Evolutionary conservation across 345 rosid genomes (phyloP).

Genomic region (Populus nigra): DNA sequence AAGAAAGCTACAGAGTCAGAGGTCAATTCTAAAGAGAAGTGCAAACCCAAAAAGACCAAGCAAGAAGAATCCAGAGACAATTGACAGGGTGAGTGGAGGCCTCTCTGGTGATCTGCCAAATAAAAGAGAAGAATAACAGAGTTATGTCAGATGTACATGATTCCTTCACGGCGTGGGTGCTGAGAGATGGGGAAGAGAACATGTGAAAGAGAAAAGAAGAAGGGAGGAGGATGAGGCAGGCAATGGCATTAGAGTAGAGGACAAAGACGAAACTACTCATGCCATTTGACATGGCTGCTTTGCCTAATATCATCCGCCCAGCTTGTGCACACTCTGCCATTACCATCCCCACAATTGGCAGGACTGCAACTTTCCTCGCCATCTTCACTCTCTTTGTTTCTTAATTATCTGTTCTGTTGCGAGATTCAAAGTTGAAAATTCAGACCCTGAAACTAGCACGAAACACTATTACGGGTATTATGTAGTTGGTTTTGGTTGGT

Average conservation of each 20-base stretch:
- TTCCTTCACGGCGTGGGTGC: neutral
- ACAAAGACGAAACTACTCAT: conserved; percentile 41
- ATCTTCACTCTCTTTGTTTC: neutral
- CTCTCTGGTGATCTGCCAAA: conserved; percentile 33
- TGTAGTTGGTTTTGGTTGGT: too few relatives aligned
- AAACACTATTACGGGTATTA: too few relatives aligned
- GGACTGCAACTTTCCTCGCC: neutral
- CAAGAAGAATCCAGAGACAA: conserved; percentile 39
- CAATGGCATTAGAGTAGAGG: conserved; percentile 41
- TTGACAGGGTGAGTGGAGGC: conserved; percentile 28
- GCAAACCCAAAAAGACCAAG: conserved; percentile 46
- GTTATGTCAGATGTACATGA: neutral
- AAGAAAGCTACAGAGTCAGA: neutral
- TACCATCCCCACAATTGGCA: conserved; percentile 46
- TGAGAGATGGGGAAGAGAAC: conserved; percentile 13
- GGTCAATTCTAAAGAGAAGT: neutral
- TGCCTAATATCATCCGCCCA: conserved; percentile 27
- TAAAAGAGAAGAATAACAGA: neutral
- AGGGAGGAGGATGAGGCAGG: conserved; percentile 45
- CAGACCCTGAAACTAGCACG: neutral
- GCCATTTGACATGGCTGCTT: conserved; percentile 48
- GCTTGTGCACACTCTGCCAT: conserved; percentile 34
- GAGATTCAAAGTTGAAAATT: neutral
- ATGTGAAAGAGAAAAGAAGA: conserved; percentile 45
- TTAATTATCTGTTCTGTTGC: neutral